Evolutionary conservation across 768 basidiomycete species (phyloP).

Genomic region (Holtermannia corniformis): DNA sequence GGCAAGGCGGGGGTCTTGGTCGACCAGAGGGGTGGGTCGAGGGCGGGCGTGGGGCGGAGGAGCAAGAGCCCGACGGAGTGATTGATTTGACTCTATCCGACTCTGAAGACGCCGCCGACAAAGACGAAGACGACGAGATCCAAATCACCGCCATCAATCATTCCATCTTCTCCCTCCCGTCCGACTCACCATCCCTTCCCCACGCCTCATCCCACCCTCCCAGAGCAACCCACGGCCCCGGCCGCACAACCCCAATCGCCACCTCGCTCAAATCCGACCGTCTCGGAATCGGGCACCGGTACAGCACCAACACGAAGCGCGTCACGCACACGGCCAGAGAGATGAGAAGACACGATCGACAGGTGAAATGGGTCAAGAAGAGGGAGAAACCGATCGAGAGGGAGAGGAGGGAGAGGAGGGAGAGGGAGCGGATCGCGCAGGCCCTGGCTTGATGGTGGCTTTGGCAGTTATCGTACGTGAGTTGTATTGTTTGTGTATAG

Average conservation of each 20-base stretch:
- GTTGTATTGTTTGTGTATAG: background rate
- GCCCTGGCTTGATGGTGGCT: slow-evolving; percentile 19
- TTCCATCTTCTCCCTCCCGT: slow-evolving; percentile 16
- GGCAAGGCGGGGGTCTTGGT: slow-evolving; percentile 34
- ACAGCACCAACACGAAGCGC: slow-evolving; percentile 6
- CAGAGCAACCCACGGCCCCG: slow-evolving; percentile 16
- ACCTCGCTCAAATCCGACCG: slow-evolving; percentile 31
- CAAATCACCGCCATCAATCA: slow-evolving; percentile 3
- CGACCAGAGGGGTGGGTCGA: slow-evolving; percentile 14
- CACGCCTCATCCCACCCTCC: background rate
- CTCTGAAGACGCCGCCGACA: background rate
- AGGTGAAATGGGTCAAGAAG: slow-evolving; percentile 7
- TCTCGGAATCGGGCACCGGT: slow-evolving; percentile 26
- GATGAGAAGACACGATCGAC: slow-evolving; percentile 18
- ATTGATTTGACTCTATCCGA: background rate
- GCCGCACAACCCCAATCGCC: slow-evolving; percentile 30
- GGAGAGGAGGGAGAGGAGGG: slow-evolving; percentile 29
- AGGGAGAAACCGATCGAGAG: slow-evolving; percentile 13
- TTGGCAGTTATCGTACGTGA: slow-evolving; percentile 7
- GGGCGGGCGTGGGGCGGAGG: background rate
- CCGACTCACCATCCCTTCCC: slow-evolving; percentile 4
- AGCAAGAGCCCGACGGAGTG: background rate
- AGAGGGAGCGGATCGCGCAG: slow-evolving; percentile 15
- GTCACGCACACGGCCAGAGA: slow-evolving; percentile 28
- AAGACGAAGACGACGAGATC: background rate